Evolutionary conservation across 2,329 filamentous ascomycete species (phyloP), one percentile per base, ranked within the genome.

Genomic region (Cytospora schulzeri): DNA sequence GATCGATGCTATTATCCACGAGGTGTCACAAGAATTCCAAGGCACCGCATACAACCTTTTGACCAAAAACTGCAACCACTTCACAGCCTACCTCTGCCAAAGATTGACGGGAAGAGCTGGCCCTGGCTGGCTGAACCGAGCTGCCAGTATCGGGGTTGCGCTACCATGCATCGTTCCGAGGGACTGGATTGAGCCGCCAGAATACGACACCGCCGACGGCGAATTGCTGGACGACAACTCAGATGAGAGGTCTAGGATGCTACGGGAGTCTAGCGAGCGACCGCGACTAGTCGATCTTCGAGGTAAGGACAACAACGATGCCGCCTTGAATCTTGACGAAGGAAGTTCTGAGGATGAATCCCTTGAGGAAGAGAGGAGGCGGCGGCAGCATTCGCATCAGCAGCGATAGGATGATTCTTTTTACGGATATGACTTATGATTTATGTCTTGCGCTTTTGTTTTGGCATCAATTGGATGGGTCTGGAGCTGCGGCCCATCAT

Each of bases 41-140:
- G 92, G 92, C 28, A 88, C 88, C 0, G 84, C 85, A 17, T 95
- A 96, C 76, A 94, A 95, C 72, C 84, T 96, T 17, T 82, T 96
- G 53, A 92, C 88, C 24, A 88, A 88, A 70, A 96, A 96, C 76
- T 96, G 92, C 83, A 96, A 96, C 75, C 92, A 96, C 75, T 96
- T 96, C 74, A 94, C 91, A 2, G 87, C 87, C 24, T 87, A 90
- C 71, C 83, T 96, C 22, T 93, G 90, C 76, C 81, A 89, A 73
- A 85, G 85, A 69, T 82, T 96, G 62, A 94, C 91, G 2, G 86
- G 88, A 7, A 83, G 85, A 54, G 79, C 87, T 1, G 90, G 90
- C 0, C 92, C 92, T 0, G 77, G 76, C 22, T 96, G 91, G 90
- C 79, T 96, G 61, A 96, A 96, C 72, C 85, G 92, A 62, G 92